A percentile compares a stretch with the other conserved stretches of the same genome.
Evolutionary conservation across 1,284 basidiomycete species (phyloP).

Genomic region (Ustilago vetiveriae): DNA sequence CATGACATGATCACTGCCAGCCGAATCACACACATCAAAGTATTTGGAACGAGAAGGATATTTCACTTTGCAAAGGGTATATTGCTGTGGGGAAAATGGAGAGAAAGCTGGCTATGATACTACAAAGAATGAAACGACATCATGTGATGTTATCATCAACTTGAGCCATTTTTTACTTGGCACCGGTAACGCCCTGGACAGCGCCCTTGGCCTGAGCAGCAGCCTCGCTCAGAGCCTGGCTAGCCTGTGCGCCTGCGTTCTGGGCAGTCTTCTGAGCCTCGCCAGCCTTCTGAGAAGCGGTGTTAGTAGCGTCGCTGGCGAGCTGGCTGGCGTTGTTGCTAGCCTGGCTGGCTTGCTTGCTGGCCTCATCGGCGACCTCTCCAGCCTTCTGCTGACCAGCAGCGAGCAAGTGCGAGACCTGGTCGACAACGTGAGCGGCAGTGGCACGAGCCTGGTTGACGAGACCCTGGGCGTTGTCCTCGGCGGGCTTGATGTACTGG

Average conservation of each 20-base stretch:
- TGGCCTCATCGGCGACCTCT: conserved; percentile 41
- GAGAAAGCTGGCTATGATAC: not conserved
- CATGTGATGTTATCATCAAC: not conserved
- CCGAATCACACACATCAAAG: no score
- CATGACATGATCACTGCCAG: no score
- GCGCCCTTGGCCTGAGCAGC: conserved; percentile 46
- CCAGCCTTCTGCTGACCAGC: conserved; percentile 44
- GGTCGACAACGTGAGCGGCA: conserved; percentile 41
- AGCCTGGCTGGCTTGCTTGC: conserved; percentile 33
- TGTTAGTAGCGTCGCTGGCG: conserved; percentile 20
- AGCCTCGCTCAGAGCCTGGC: conserved; percentile 45
- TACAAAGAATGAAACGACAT: conserved; percentile 2
- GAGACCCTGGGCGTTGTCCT: conserved; percentile 34
- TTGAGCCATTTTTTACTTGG: conserved; percentile 18
- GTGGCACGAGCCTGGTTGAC: conserved; percentile 46
- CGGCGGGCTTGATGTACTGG: conserved; percentile 55
- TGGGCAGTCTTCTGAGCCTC: conserved; percentile 24
- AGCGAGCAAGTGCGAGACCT: conserved; percentile 36
- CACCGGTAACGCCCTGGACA: conserved; percentile 30
- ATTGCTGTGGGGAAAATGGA: not conserved
- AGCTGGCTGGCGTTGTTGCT: conserved; percentile 12
- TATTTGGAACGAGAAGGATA: no score
- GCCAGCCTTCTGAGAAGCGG: conserved; percentile 34
- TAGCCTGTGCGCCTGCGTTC: conserved; percentile 26
- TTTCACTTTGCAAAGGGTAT: conserved; percentile 1